Conservation (phyloP, 177 flowering plant species). For the Vitis hybrid region DNA sequence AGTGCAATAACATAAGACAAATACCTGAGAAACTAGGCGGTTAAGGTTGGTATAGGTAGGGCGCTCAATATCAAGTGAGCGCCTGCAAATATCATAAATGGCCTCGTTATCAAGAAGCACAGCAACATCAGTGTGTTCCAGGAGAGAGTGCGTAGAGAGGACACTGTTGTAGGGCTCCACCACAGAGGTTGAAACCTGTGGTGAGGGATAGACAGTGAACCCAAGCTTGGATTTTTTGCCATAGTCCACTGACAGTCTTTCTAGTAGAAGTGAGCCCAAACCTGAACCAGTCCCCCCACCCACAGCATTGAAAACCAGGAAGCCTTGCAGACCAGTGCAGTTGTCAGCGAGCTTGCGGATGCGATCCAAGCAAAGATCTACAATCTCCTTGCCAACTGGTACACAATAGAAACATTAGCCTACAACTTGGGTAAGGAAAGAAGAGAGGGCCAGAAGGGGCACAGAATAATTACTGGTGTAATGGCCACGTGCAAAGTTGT, state of each 20-base stretch:
- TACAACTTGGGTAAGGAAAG: neutral
- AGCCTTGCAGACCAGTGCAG: constrained; percentile 80
- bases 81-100: constrained; percentile 67
- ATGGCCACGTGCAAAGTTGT: constrained; percentile 76
- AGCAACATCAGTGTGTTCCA: constrained; percentile 66
- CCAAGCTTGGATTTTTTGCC: constrained; percentile 62
- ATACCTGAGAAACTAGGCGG: constrained; percentile 65
- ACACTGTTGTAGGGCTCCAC: constrained; percentile 77
- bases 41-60: constrained; percentile 74
- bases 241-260: constrained; percentile 66
- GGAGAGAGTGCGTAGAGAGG: constrained; percentile 61
- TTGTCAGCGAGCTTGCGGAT: constrained; percentile 74
- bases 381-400: constrained; percentile 73
- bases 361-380: constrained; percentile 73
- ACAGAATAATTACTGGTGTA: constrained; percentile 46
- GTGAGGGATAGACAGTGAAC: constrained; percentile 66
- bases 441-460: neutral
- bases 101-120: constrained; percentile 64
- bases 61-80: constrained; percentile 70
- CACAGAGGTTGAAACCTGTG: constrained; percentile 70
- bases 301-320: constrained; percentile 62
- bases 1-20: neutral
- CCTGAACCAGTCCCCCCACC: constrained; percentile 58
- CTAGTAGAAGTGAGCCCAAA: constrained; percentile 66
- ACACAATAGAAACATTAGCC: neutral